Percentiles rank a stretch among this genome's conserved stretches.
phyloP scores from a whole-genome alignment of 495 filamentous ascomycete genomes.

The Hamigera avellanea region DNA sequence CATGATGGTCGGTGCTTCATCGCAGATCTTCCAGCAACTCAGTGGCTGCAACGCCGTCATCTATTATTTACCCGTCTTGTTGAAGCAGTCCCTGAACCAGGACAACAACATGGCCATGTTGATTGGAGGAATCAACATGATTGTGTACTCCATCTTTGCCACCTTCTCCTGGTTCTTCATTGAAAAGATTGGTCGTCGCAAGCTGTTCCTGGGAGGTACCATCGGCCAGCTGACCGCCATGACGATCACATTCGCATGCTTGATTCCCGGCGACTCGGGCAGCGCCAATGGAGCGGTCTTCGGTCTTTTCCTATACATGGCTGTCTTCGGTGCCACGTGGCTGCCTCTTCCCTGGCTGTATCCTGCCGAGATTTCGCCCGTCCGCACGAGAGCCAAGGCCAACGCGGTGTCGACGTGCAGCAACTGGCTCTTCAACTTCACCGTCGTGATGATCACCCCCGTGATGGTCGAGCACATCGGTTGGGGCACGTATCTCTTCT shows the following conservation, averaged over 20 bases:
- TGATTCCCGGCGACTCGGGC: conserved; percentile 45
- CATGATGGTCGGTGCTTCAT: conserved; percentile 41
- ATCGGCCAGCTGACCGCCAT: conserved; percentile 58
- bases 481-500: conserved; percentile 76
- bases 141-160: conserved; percentile 71
- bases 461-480: conserved; percentile 55
- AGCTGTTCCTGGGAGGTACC: conserved; percentile 64
- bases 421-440: conserved; percentile 77
- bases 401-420: conserved; percentile 66
- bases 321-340: conserved; percentile 65
- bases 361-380: conserved; percentile 62
- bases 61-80: conserved; percentile 74
- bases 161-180: conserved; percentile 80
- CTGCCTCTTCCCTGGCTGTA: conserved; percentile 46
- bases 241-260: conserved; percentile 61
- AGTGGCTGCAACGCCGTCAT: conserved; percentile 72
- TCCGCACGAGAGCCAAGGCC: conserved; percentile 62
- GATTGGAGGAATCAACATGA: conserved; percentile 74
- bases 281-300: conserved; percentile 61
- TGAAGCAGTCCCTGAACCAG: conserved; percentile 53
- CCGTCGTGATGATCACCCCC: conserved; percentile 72
- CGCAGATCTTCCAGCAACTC: conserved; percentile 76
- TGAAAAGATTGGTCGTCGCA: conserved; percentile 63
- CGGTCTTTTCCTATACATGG: conserved; percentile 71
- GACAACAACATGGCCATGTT: conserved; percentile 55